phyloP scores from a whole-genome alignment of 768 basidiomycete genomes.

The Leccinum ochraceum region DNA sequence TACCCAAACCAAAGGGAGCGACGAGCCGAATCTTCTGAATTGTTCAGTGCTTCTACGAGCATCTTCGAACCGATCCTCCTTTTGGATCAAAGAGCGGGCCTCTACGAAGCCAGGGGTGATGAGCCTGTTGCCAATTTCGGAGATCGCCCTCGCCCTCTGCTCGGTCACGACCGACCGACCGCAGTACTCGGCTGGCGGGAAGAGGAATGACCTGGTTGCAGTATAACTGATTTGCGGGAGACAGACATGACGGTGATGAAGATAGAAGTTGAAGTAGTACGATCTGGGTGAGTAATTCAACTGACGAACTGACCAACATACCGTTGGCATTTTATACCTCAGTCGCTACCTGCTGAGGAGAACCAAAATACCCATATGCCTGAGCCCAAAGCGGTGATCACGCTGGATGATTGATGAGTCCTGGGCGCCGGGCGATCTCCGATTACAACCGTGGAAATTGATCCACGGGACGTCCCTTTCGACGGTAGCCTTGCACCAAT shows the following conservation, averaged over 20 bases:
- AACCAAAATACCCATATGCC: no score
- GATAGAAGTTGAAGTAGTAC: no score
- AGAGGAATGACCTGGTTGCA: constrained; percentile 12
- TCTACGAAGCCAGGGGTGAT: constrained; percentile 15
- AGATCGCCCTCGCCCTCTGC: constrained; percentile 11
- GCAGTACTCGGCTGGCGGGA: constrained; percentile 8
- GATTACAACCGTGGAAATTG: no score
- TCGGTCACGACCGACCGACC: constrained; percentile 7
- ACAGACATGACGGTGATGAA: constrained; percentile 17
- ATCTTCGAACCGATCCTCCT: constrained; percentile 30
- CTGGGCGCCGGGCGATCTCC: no score
- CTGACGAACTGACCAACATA: no score
- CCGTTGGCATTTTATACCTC: no score
- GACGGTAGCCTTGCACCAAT: no score
- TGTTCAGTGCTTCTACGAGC: constrained; percentile 32
- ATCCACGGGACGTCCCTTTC: no score
- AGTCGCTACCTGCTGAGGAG: no score
- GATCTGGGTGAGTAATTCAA: no score
- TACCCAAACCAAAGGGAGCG: constrained; percentile 35
- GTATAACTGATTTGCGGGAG: constrained; percentile 11
- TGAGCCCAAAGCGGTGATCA: no score
- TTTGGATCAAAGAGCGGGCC: constrained; percentile 19
- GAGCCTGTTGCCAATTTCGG: constrained; percentile 17
- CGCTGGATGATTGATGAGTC: no score
- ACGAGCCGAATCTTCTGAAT: constrained; percentile 30